Conservation (phyloP, 495 filamentous ascomycete genomes). For the Hypomontagnella monticulosa region DNA sequence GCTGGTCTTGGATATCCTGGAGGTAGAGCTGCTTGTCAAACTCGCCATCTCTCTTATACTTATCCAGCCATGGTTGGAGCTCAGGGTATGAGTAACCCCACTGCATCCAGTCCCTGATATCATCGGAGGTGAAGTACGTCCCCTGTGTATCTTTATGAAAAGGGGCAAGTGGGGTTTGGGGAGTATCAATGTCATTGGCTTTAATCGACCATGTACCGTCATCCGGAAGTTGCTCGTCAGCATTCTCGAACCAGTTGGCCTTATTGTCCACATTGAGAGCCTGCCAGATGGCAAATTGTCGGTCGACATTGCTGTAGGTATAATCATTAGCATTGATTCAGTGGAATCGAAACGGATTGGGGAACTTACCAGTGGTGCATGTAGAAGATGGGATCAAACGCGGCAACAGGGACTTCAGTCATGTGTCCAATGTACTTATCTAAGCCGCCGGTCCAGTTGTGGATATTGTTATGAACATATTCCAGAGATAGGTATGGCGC, state of each 20-base stretch:
- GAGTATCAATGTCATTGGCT: not conserved
- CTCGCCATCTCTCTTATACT: not conserved
- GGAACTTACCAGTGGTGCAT: constrained; percentile 3
- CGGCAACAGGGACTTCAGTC: constrained; percentile 3
- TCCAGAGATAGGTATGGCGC: constrained; percentile 3
- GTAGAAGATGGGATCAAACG: constrained; percentile 1
- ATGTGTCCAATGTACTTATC: constrained; percentile 5
- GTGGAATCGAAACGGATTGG: not conserved
- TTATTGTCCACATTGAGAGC: constrained; percentile 1
- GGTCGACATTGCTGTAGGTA: constrained; percentile 2
- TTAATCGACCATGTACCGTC: constrained; percentile 5
- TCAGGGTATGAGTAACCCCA: constrained; percentile 9
- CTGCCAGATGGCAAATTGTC: constrained; percentile 6
- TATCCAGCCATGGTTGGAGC: constrained; percentile 5
- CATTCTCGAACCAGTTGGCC: not conserved
- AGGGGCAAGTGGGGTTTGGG: not conserved
- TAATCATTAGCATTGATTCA: not conserved
- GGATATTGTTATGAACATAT: constrained; percentile 5
- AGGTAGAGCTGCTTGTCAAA: constrained; percentile 1
- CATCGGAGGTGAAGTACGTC: constrained; percentile 1
- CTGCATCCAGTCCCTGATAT: constrained; percentile 3
- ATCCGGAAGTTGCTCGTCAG: constrained; percentile 1
- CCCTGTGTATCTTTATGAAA: constrained; percentile 1
- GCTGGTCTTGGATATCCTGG: constrained; percentile 2
- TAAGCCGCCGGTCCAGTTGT: not conserved